These are phyloP conservation scores for Aureobasidium sp. DNA, from an alignment of 2,329 filamentous ascomycete species.

Conservation along the genomic window DNA sequence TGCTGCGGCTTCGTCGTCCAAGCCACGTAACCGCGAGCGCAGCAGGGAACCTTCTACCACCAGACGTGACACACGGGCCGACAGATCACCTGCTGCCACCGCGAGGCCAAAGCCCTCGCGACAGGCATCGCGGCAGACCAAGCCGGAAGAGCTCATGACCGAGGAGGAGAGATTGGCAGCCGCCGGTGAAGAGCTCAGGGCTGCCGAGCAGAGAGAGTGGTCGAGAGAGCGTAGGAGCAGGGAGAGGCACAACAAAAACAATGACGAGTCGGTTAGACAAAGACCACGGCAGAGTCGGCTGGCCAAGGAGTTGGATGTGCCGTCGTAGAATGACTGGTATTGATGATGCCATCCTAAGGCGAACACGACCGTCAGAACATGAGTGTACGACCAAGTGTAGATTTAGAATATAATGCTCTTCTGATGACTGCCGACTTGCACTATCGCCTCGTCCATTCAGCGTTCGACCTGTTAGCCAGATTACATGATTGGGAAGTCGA, in stretches of 20 bases:
- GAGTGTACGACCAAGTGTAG: conserved; percentile 3
- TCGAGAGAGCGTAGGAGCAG: conserved; percentile 15
- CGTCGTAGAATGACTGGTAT: not conserved
- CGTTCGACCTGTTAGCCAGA: too few relatives aligned
- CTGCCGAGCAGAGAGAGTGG: conserved; percentile 17
- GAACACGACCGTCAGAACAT: not conserved
- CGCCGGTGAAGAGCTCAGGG: conserved; percentile 17
- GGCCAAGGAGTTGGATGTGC: conserved; percentile 1
- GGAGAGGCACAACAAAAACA: conserved; percentile 12
- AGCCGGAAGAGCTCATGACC: conserved; percentile 7
- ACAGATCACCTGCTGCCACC: not conserved
- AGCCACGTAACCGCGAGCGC: conserved; percentile 1
- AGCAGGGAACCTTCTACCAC: not conserved
- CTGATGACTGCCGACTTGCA: not conserved
- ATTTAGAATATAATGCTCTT: not conserved
- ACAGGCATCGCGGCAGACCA: not conserved
- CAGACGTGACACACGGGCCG: not conserved
- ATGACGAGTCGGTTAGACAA: conserved; percentile 2
- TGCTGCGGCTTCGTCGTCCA: not conserved
- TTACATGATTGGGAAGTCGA: too few relatives aligned
- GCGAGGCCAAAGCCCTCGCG: not conserved
- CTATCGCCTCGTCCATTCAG: too few relatives aligned
- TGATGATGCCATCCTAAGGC: not conserved
- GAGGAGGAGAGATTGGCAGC: conserved; percentile 15
- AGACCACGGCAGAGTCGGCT: not conserved